Evolutionary conservation across 2,329 filamentous ascomycete species (phyloP).

Genomic region (Exserohilum turcica): DNA sequence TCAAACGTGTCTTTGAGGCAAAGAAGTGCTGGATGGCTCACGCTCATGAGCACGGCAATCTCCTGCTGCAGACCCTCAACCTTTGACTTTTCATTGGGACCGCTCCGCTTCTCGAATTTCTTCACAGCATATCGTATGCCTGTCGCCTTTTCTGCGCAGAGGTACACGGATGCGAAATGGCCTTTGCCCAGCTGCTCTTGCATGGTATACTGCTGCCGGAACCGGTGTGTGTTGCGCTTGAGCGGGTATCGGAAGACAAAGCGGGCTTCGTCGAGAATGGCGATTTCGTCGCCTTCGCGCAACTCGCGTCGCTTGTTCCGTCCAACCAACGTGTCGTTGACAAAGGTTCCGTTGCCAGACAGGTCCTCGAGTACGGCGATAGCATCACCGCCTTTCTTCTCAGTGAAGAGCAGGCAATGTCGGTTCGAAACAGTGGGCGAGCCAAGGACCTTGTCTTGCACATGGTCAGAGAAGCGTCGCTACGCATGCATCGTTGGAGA

Average conservation of each 20-base stretch:
- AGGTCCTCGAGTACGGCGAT: slow-evolving; percentile 86
- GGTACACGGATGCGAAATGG: slow-evolving; percentile 91
- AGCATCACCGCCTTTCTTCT: slow-evolving; percentile 62
- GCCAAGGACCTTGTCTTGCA: slow-evolving; percentile 71
- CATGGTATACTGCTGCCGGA: slow-evolving; percentile 84
- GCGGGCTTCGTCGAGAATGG: slow-evolving; percentile 79
- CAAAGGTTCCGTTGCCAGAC: slow-evolving; percentile 94
- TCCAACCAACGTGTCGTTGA: slow-evolving; percentile 89
- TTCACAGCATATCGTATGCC: slow-evolving; percentile 90
- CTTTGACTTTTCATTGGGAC: slow-evolving; percentile 82
- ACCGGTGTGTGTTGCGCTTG: slow-evolving; percentile 66
- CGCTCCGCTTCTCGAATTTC: slow-evolving; percentile 84
- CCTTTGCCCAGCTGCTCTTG: slow-evolving; percentile 89
- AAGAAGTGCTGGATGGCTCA: slow-evolving; percentile 90
- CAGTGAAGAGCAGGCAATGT: slow-evolving; percentile 71
- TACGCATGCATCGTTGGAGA: slow-evolving; percentile 18
- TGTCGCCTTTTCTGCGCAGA: slow-evolving; percentile 83
- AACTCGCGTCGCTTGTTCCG: slow-evolving; percentile 90
- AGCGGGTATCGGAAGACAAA: slow-evolving; percentile 90
- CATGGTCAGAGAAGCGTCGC: slow-evolving; percentile 17
- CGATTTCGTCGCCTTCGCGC: slow-evolving; percentile 87
- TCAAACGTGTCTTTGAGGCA: slow-evolving; percentile 96
- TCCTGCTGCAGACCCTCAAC: slow-evolving; percentile 90
- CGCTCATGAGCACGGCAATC: slow-evolving; percentile 95
- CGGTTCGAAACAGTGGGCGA: slow-evolving; percentile 86